Evolutionary conservation across 331 rosid genomes (phyloP).

Genomic region (Stylosanthes scabra): DNA sequence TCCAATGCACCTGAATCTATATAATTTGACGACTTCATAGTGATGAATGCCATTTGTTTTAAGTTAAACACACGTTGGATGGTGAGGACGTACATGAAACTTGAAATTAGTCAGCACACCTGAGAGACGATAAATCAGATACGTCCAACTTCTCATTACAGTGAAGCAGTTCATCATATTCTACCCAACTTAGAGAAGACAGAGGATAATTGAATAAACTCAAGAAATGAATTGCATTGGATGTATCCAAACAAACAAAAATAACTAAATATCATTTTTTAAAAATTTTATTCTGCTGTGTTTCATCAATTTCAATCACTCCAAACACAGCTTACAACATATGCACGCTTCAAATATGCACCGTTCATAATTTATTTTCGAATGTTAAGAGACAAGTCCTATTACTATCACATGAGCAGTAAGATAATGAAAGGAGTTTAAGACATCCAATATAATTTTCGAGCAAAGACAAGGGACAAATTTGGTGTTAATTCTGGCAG

Average conservation of each 20-base stretch:
- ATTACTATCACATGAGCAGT: not conserved
- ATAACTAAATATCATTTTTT: too few species aligned
- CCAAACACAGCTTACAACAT: not conserved
- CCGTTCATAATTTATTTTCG: too few species aligned
- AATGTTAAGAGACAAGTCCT: not conserved
- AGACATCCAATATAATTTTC: not conserved
- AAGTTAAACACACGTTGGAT: not conserved
- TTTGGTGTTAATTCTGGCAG: not conserved
- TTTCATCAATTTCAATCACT: not conserved
- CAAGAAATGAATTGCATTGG: too few species aligned
- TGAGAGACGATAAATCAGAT: not conserved
- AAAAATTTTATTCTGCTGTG: too few species aligned
- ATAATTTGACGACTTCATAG: not conserved
- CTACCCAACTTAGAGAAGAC: not conserved
- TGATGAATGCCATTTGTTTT: not conserved
- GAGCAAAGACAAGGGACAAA: not conserved
- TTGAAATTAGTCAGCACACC: not conserved
- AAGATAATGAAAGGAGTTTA: not conserved
- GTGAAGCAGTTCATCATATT: not conserved
- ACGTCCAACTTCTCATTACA: not conserved
- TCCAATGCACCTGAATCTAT: not conserved
- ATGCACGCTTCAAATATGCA: not conserved
- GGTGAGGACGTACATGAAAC: constrained; percentile 8
- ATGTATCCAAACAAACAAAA: not conserved
- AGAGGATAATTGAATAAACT: too few species aligned